Percentiles rank a stretch among this genome's conserved stretches.
These are phyloP conservation scores for Alternaria conjuncta DNA, from an alignment of 2,329 filamentous ascomycete genomes.

Conservation along the genomic window DNA sequence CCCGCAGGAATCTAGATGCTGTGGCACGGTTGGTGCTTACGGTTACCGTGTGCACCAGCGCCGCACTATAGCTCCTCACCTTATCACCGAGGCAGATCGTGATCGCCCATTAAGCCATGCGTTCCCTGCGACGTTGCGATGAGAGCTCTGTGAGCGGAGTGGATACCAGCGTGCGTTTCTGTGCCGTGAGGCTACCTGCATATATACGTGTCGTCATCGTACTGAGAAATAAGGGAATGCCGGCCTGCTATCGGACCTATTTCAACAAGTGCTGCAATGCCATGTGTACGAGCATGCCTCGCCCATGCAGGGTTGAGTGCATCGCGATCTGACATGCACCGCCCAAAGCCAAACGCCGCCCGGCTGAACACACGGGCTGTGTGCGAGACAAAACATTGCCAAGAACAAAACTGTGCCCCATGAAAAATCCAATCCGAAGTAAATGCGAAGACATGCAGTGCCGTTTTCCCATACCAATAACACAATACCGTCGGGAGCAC, in stretches of 20 bases:
- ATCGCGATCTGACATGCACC: conserved; percentile 8
- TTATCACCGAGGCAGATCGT: conserved; percentile 22
- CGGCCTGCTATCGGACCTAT: conserved; percentile 10
- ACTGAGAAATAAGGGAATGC: conserved; percentile 20
- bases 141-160: conserved; percentile 17
- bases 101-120: conserved; percentile 11
- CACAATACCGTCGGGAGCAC: conserved; percentile 16
- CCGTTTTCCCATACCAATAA: conserved; percentile 14
- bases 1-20: conserved; percentile 10
- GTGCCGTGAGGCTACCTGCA: conserved; percentile 21
- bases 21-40: conserved; percentile 9
- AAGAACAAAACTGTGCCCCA: not conserved
- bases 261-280: conserved; percentile 25
- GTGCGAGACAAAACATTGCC: not conserved
- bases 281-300: conserved; percentile 31
- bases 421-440: not conserved
- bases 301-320: conserved; percentile 19
- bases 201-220: conserved; percentile 36
- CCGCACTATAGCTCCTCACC: conserved; percentile 12
- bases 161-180: conserved; percentile 20
- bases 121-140: conserved; percentile 1
- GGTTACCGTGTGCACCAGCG: not conserved
- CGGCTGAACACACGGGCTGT: not conserved
- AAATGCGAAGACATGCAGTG: conserved; percentile 4
- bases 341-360: conserved; percentile 16